These are phyloP conservation scores for Penicillium sp. DNA, from an alignment of 2,329 filamentous ascomycete species.

Conservation along the genomic window DNA sequence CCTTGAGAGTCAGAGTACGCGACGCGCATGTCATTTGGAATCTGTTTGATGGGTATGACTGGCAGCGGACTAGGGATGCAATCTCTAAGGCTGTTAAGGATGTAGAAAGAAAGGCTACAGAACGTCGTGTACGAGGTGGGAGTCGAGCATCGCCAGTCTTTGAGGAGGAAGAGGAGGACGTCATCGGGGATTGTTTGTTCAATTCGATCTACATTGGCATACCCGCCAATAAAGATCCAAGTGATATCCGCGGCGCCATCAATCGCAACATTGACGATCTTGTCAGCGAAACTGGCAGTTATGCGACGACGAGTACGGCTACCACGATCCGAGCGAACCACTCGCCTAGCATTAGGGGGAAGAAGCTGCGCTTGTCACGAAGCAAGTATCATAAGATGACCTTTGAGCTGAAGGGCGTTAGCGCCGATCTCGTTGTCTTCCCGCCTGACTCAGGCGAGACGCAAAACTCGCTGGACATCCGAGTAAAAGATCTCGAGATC, in stretches of 20 bases:
- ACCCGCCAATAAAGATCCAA: constrained; percentile 81
- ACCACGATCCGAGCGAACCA: constrained; percentile 45
- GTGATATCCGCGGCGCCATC: constrained; percentile 80
- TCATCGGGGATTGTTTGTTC: constrained; percentile 94
- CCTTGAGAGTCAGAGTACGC: constrained; percentile 76
- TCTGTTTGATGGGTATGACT: constrained; percentile 96
- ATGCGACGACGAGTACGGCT: constrained; percentile 72
- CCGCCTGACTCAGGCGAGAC: constrained; percentile 78
- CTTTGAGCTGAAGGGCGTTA: constrained; percentile 86
- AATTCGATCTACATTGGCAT: constrained; percentile 99
- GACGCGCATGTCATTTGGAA: constrained; percentile 98
- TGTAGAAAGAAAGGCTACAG: constrained; percentile 80
- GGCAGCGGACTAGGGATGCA: constrained; percentile 82
- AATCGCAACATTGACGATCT: constrained; percentile 87
- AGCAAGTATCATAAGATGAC: constrained; percentile 95
- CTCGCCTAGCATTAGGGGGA: constrained; percentile 48
- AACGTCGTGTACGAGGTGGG: constrained; percentile 67
- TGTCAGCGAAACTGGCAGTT: constrained; percentile 85
- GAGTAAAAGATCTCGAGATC: constrained; percentile 81
- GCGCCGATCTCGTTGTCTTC: constrained; percentile 80
- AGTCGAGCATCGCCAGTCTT: constrained; percentile 60
- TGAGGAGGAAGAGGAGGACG: constrained; percentile 75
- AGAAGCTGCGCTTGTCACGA: constrained; percentile 74
- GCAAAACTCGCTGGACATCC: constrained; percentile 83
- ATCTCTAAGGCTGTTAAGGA: constrained; percentile 89